Conservation (phyloP, 2,329 filamentous ascomycete genomes). For the Pestalotiopsis sp. region DNA sequence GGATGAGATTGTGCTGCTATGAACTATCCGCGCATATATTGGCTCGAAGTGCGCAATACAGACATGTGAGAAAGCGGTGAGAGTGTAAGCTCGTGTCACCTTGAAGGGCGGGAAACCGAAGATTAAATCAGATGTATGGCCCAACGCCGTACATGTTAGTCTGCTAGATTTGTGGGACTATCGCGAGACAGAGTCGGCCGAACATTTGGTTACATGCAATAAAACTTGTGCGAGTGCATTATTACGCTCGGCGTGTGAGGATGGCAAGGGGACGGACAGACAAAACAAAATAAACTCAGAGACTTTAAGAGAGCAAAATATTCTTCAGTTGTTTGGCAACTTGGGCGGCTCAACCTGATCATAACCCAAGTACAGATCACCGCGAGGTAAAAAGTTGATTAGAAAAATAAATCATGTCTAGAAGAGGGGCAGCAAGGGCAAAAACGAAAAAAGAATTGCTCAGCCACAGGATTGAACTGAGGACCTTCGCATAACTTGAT, state of each 20-base stretch:
- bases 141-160: neutral
- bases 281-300: neutral
- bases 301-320: neutral
- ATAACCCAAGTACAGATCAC: neutral
- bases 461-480: constrained; percentile 13
- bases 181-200: neutral
- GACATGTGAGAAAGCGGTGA: neutral
- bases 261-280: neutral
- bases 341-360: too few relatives aligned
- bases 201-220: neutral
- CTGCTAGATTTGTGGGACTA: neutral
- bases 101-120: neutral
- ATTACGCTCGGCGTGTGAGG: too few relatives aligned
- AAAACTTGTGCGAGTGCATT: too few relatives aligned
- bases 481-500: constrained; percentile 12
- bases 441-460: constrained; percentile 1
- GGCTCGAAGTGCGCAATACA: neutral
- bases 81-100: neutral
- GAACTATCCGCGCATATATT: neutral
- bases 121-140: neutral
- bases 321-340: too few relatives aligned
- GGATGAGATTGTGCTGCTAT: neutral
- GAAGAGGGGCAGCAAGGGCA: neutral
- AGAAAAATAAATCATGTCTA: too few relatives aligned
- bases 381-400: neutral